Evolutionary conservation across 345 rosid genomes (phyloP).

Genomic region (Euclidium syriacum): DNA sequence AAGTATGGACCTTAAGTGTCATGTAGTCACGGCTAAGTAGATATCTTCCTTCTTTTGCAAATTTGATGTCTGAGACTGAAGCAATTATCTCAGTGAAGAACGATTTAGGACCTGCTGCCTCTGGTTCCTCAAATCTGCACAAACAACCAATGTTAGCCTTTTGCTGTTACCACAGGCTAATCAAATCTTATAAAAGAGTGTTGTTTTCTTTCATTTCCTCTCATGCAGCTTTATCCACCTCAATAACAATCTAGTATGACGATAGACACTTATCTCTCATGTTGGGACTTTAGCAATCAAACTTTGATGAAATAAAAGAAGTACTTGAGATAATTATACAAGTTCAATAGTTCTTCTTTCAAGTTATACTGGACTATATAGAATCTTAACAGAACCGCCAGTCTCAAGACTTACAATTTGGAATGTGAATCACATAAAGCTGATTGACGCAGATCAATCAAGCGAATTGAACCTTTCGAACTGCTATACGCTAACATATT

Average conservation of each 20-base stretch:
- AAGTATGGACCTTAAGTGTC: slow-evolving; percentile 74
- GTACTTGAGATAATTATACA: not conserved
- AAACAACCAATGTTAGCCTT: slow-evolving; percentile 12
- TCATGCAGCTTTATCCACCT: not conserved
- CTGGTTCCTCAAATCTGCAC: slow-evolving; percentile 80
- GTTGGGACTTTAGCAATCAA: not conserved
- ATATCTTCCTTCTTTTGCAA: slow-evolving; percentile 80
- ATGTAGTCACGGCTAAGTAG: slow-evolving; percentile 94
- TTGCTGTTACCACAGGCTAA: not conserved
- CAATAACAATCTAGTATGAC: not conserved
- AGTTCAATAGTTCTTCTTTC: not conserved
- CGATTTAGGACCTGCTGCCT: slow-evolving; percentile 70
- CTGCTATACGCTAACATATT: slow-evolving; percentile 95
- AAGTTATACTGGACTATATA: not conserved
- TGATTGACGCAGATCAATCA: slow-evolving; percentile 95
- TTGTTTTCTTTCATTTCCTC: not conserved
- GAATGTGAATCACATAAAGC: slow-evolving; percentile 94
- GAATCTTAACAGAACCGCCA: not conserved
- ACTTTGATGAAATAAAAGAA: not conserved
- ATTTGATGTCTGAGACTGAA: slow-evolving; percentile 91
- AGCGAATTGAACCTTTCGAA: slow-evolving; percentile 96
- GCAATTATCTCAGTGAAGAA: slow-evolving; percentile 97
- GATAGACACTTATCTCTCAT: slow-evolving; percentile 1
- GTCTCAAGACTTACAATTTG: slow-evolving; percentile 60
- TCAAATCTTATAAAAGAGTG: not conserved